phyloP scores from a whole-genome alignment of 1,139 yeast genomes.

The Candida sp. region DNA sequence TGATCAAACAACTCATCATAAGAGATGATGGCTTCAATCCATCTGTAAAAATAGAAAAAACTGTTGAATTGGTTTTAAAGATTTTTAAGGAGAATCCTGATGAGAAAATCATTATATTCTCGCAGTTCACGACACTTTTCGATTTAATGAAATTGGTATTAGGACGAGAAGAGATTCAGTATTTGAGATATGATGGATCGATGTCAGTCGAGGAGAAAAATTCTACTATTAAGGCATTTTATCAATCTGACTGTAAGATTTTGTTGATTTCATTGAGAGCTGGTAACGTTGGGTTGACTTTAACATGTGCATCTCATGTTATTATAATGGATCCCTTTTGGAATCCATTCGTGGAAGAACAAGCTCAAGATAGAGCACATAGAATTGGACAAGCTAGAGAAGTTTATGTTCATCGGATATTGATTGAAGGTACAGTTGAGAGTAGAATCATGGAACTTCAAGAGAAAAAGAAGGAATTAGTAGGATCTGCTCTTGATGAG shows the following conservation, averaged over 20 bases:
- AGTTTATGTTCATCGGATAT: conserved; percentile 70
- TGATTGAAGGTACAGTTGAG: conserved; percentile 71
- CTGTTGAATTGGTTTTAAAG: conserved; percentile 41
- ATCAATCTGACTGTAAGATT: conserved; percentile 49
- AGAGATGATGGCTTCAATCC: conserved; percentile 32
- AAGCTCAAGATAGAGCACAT: conserved; percentile 94
- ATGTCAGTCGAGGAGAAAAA: conserved; percentile 70
- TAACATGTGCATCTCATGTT: conserved; percentile 92
- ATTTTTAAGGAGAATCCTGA: conserved; percentile 40
- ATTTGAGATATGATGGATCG: conserved; percentile 75
- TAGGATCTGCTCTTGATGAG: conserved; percentile 76
- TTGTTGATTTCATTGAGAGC: conserved; percentile 80
- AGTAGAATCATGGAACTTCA: conserved; percentile 82
- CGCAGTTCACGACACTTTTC: conserved; percentile 80
- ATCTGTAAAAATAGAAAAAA: conserved; percentile 55
- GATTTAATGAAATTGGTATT: conserved; percentile 65
- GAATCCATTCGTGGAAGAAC: conserved; percentile 96
- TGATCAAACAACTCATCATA: conserved; percentile 23
- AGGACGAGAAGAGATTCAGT: conserved; percentile 41
- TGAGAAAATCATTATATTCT: conserved; percentile 74
- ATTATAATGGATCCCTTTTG: conserved; percentile 91
- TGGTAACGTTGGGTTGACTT: conserved; percentile 89
- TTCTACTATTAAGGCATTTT: conserved; percentile 59
- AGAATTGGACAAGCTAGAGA: conserved; percentile 83
- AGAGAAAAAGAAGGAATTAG: conserved; percentile 66